phyloP scores from a whole-genome alignment of 331 rosid species.

The Rosa hybrid region DNA sequence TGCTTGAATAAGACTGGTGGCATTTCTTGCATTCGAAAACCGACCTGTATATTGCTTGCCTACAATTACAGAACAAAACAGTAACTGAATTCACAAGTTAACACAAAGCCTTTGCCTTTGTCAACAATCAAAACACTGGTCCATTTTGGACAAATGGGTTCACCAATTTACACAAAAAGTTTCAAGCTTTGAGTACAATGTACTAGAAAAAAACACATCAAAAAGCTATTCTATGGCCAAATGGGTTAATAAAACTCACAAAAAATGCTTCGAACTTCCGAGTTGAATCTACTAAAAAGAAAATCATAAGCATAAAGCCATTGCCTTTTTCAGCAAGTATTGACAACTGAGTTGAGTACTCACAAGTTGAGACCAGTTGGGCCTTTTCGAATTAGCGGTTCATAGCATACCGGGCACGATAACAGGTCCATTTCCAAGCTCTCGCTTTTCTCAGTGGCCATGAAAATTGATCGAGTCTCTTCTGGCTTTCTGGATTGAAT shows the following conservation, averaged over 20 bases:
- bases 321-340: neutral
- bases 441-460: conserved; percentile 33
- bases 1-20: conserved; percentile 70
- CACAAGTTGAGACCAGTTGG: conserved; percentile 82
- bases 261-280: neutral
- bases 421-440: conserved; percentile 45
- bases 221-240: neutral
- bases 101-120: neutral
- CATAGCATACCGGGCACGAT: conserved; percentile 84
- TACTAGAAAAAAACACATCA: neutral
- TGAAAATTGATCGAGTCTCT: neutral
- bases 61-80: conserved; percentile 29
- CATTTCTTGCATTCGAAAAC: conserved; percentile 80
- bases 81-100: neutral
- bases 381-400: conserved; percentile 77
- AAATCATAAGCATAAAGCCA: no score
- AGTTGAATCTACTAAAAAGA: no score
- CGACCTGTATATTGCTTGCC: conserved; percentile 85
- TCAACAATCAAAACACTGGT: no score
- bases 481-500: neutral
- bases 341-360: conserved; percentile 31
- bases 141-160: neutral
- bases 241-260: no score
- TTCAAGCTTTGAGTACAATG: neutral
- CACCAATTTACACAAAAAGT: neutral